Conservation (phyloP, 2,329 filamentous ascomycete genomes). For the Taxawa tesnikishii region DNA sequence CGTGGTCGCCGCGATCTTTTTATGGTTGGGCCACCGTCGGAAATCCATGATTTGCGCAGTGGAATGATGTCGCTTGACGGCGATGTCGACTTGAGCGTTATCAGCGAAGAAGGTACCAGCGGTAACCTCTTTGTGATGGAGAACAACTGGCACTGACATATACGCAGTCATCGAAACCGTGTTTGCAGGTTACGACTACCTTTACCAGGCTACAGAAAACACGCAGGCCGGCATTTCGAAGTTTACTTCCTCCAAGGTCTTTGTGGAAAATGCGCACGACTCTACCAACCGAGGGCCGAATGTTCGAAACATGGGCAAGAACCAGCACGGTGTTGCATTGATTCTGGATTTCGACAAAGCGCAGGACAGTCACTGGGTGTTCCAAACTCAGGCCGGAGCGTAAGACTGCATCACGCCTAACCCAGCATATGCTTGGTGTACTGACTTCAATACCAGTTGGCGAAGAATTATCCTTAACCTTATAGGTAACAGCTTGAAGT, state of each 20-base stretch:
- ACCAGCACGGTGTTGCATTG: constrained; percentile 1
- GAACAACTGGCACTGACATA: not conserved
- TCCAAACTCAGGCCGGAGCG: constrained; percentile 2
- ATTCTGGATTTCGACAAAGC: constrained; percentile 3
- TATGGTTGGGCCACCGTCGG: not conserved
- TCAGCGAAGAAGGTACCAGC: constrained; percentile 3
- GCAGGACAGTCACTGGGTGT: constrained; percentile 2
- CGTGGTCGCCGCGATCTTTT: not conserved
- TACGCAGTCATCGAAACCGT: constrained; percentile 4
- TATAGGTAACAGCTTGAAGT: constrained; percentile 34
- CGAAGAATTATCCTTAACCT: constrained; percentile 1
- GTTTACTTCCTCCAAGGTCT: constrained; percentile 31
- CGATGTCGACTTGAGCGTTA: constrained; percentile 6
- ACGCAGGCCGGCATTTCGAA: constrained; percentile 16
- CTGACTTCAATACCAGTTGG: too few species aligned
- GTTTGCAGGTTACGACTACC: constrained; percentile 27
- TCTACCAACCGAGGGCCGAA: constrained; percentile 5
- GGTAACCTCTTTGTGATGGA: too few species aligned
- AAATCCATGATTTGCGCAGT: not conserved
- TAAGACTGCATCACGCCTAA: too few species aligned
- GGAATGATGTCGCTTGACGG: constrained; percentile 5
- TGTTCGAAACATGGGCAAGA: constrained; percentile 1
- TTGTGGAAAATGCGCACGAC: constrained; percentile 6
- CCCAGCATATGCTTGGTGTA: too few species aligned
- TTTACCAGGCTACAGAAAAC: constrained; percentile 7